phyloP scores from a whole-genome alignment of 306 rosid species.

The Quercus dentata region DNA sequence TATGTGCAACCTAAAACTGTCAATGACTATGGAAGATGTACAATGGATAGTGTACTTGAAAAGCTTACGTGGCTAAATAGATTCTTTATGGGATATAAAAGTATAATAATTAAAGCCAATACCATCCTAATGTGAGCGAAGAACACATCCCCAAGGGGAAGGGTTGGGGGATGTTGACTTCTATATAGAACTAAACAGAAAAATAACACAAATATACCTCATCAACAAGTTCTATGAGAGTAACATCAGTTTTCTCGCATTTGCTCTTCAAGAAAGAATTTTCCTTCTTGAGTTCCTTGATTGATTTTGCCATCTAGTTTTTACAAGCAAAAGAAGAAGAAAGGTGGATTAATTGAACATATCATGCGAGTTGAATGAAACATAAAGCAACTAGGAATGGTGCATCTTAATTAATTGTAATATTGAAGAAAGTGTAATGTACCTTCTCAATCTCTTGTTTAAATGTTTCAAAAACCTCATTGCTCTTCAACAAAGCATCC shows the following conservation, averaged over 20 bases:
- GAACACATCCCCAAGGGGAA: neutral
- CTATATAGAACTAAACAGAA: neutral
- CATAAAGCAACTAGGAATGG: conserved; percentile 17
- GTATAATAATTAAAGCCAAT: neutral
- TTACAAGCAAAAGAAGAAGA: conserved; percentile 26
- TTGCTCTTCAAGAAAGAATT: conserved; percentile 88
- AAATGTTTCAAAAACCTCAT: conserved; percentile 87
- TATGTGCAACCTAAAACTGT: neutral
- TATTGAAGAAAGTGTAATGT: conserved; percentile 16
- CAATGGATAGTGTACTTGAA: neutral
- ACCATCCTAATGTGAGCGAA: neutral
- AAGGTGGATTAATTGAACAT: conserved; percentile 10
- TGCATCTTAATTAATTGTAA: conserved; percentile 12
- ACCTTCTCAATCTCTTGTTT: conserved; percentile 94
- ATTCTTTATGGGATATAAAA: neutral
- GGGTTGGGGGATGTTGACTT: neutral
- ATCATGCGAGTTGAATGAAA: neutral
- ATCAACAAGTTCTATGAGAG: conserved; percentile 76
- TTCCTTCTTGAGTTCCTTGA: conserved; percentile 94
- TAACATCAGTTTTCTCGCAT: conserved; percentile 78
- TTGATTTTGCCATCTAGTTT: conserved; percentile 84
- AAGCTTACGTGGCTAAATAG: neutral
- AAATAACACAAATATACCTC: conserved; percentile 51
- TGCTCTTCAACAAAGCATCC: conserved; percentile 90
- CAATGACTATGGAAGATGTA: neutral